Evolutionary conservation across 2,329 filamentous ascomycete species (phyloP), one percentile per base, ranked within the genome.

Genomic region (Trichoderma atrobrunneum): DNA sequence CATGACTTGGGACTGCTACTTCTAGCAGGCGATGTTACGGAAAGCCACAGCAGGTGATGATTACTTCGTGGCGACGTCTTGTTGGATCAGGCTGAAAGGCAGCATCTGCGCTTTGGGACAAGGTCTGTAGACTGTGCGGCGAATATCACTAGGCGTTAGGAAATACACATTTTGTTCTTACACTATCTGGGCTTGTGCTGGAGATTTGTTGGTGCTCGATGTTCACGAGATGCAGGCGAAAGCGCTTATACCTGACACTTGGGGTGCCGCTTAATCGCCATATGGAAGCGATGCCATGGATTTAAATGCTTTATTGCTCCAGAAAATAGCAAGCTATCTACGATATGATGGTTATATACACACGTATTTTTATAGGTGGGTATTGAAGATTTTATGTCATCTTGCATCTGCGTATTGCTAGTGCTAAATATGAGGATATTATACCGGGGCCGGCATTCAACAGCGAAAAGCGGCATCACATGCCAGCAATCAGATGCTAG

Each of bases 61-160:
- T n/a, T n/a, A n/a, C n/a, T 34, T n/a, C 7, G 21, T 2, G 11
- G 57, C 28, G 24, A 21, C 30, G 67, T 54, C 39, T 61, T 62
- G 21, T 54, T 30, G 28, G 57, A 54, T 62, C 21, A 18, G 24
- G 28, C 43, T 18, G 30, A 54, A 34, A 11, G 39, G 39, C 39
- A 21, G 14, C 6, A 28, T 34, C n/a, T 34, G 57, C 43, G 14
- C 28, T 54, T 24, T 26, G 28, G 57, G 57, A 62, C 48, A 21
- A 28, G 32, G 39, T 43, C 24, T 70, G 57, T 61, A 70, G 56
- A 28, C n/a, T 70, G 39, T n/a, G 5, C n/a, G 30, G 30, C 16
- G 57, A 36, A 62, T 70, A 28, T 62, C 34, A 57, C 34, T 43
- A 18, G 67, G 67, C 67, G 67, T 70, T 70, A 18, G 67, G 57